These are phyloP conservation scores for Lactarius vividus DNA, from an alignment of 768 basidiomycete genomes.

Conservation along the genomic window DNA sequence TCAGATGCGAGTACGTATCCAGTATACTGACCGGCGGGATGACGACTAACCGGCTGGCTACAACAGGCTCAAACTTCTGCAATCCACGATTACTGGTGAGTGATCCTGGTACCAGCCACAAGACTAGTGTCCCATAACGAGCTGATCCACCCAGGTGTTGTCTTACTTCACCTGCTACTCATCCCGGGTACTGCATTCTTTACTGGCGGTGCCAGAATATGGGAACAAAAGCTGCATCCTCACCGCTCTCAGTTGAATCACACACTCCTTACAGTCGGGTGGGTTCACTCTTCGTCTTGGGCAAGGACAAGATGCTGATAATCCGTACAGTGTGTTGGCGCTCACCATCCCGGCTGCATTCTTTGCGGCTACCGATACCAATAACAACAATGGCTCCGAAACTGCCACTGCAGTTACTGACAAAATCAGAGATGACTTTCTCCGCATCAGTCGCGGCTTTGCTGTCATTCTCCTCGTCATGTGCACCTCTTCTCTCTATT, in stretches of 20 bases:
- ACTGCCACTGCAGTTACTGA: slow-evolving; percentile 41
- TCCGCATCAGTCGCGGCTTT: slow-evolving; percentile 64
- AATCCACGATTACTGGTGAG: slow-evolving; percentile 64
- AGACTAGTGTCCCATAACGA: neutral
- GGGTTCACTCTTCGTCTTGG: slow-evolving; percentile 25
- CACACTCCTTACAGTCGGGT: slow-evolving; percentile 67
- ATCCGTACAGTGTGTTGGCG: slow-evolving; percentile 49
- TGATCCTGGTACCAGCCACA: neutral
- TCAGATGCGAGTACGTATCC: slow-evolving; percentile 64
- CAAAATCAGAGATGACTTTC: slow-evolving; percentile 43
- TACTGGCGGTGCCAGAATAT: slow-evolving; percentile 60
- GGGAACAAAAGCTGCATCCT: slow-evolving; percentile 67
- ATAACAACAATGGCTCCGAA: slow-evolving; percentile 31
- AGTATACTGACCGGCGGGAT: neutral
- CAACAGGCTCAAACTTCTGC: slow-evolving; percentile 56
- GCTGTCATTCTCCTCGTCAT: slow-evolving; percentile 60
- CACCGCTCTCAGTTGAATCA: slow-evolving; percentile 67
- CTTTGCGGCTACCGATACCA: slow-evolving; percentile 56
- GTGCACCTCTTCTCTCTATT: slow-evolving; percentile 37
- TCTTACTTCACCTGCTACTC: slow-evolving; percentile 67
- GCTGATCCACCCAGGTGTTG: slow-evolving; percentile 46
- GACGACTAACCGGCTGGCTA: neutral
- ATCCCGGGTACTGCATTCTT: slow-evolving; percentile 70
- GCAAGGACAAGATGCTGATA: neutral
- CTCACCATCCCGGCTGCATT: slow-evolving; percentile 65